Evolutionary conservation across 2,329 filamentous ascomycete species (phyloP), one percentile per base, ranked within the genome.

Genomic region (Phaeophleospora eucalypticola): DNA sequence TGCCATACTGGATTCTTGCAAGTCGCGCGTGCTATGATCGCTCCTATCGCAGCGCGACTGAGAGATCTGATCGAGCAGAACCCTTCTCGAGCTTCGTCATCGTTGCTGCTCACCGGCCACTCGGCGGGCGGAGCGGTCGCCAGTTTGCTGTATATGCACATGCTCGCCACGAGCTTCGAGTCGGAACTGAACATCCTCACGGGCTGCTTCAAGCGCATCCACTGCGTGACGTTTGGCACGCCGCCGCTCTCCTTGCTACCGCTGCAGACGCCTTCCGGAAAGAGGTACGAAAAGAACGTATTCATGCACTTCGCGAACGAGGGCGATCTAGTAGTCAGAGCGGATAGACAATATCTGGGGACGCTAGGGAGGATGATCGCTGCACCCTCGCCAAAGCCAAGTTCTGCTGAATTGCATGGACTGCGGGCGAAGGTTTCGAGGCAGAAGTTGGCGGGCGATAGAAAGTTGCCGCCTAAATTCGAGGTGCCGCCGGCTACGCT

Each of bases 91-190:
- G 75, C 79, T 4, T 71, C 73, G 2, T 86, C 83, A 60, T 87
- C 83, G 14, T 74, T 95, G 7, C 73, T 95, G 15, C 86, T 95
- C 50, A 94, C 89, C 0, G 89, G 89, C 0, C 89, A 95, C 62
- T 89, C 84, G 1, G 89, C 89, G 0, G 89, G 89, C 14, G 89
- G 89, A 2, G 89, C 89, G 0, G 83, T 95, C 1, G 89, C 89
- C 0, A 79, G 83, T 2, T 72, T 95, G 9, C 73, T 95, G 0
- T 95, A 89, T 67, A 78, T 79, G 29, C 89, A 95, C 66, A 91
- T 95, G 83, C 77, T 91, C 33, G 73, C 81, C 2, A 74, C 71
- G 2, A 77, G 75, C 1, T 67, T 83, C 2, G 65, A 73, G 35
- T 88, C 83, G 4, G 85, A 91, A 60, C 79, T 95, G 36, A 87